Base-by-base conservation (phyloP, 2,329 filamentous ascomycete species). In the Fusarium haematococcum region DNA sequence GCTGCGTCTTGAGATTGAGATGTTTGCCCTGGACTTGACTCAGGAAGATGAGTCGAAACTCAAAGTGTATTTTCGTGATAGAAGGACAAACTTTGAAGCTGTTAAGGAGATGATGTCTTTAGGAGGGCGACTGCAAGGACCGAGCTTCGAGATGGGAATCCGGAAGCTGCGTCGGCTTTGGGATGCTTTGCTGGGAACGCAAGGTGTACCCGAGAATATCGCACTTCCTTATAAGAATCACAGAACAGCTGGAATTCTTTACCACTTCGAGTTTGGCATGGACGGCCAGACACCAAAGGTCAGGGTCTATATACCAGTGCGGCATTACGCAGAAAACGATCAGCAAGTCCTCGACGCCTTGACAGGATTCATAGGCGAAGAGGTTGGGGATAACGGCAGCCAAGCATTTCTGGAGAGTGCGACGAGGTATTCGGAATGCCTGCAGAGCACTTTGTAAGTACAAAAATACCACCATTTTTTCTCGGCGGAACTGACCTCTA, bases 61-160 rank as follows among this genome's bases (percentile, higher is more conserved):
- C 35, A 84, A 85, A 60, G 74, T 85, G 39, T 85, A 84, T 67
- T 75, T 83, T 18, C 75, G 83, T 14, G 72, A 63, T 13, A 76
- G 78, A 14, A 39, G 74, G 2, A 84, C 82, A 0, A 69, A 52
- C 8, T 83, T 84, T 37, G 68, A 65, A 3, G 78, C 76, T 1
- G 77, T 84, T 8, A 45, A 48, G 1, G 75, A 81, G 2, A 69
- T 63, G 0, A 79, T 81, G 69, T 71, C 75, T 0, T 67, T 82
- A 1, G 77, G 77, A 2, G 68, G 77, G 5, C 69, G 70, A 2
- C 41, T 78, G 1, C 48, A 37, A 3, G 52, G 50, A 2, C 25
- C 72, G 9, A 9, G 27, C 0, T 60, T 70, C 13, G 65, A 77
- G 1, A 14, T 33, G 9, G 79, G 75, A 6, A 30, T 79, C 1